These are phyloP conservation scores for Kodamaea hsintzibuensis DNA, from an alignment of 805 yeast species.

Conservation along the genomic window DNA sequence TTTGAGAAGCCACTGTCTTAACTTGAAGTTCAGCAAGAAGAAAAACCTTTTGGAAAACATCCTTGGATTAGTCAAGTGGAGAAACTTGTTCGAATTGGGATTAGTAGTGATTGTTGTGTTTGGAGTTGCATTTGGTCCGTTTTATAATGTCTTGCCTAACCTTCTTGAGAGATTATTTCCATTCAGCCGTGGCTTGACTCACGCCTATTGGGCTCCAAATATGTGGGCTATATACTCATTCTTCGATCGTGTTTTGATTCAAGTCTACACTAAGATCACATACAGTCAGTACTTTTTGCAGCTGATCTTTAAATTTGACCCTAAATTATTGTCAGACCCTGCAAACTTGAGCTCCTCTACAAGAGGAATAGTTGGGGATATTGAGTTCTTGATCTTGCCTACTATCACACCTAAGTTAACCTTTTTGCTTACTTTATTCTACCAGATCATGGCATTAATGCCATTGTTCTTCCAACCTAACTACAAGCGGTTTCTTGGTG, in stretches of 20 bases:
- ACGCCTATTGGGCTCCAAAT: constrained; percentile 99
- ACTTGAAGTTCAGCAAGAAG: constrained; percentile 32
- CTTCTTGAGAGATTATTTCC: constrained; percentile 79
- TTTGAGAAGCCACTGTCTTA: constrained; percentile 69
- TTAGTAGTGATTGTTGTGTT: constrained; percentile 62
- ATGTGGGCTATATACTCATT: constrained; percentile 94
- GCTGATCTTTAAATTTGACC: constrained; percentile 46
- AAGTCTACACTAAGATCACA: constrained; percentile 39
- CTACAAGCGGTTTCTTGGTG: constrained; percentile 76
- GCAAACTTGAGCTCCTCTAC: constrained; percentile 47
- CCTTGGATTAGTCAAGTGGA: constrained; percentile 50
- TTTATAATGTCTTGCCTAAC: constrained; percentile 63
- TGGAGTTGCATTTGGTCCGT: constrained; percentile 75
- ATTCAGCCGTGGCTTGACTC: constrained; percentile 91
- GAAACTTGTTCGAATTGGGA: constrained; percentile 61
- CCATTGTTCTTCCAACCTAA: constrained; percentile 73
- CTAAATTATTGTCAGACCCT: constrained; percentile 37
- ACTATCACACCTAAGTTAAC: constrained; percentile 76
- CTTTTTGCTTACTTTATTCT: constrained; percentile 77
- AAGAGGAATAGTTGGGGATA: constrained; percentile 90
- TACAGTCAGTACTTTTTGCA: constrained; percentile 29
- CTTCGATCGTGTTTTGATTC: constrained; percentile 66
- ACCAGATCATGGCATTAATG: constrained; percentile 74
- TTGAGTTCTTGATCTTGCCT: constrained; percentile 77
- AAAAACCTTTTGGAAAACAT: constrained; percentile 25